Evolutionary conservation across 2,329 filamentous ascomycete species (phyloP).

Genomic region (Exophiala spinifera): DNA sequence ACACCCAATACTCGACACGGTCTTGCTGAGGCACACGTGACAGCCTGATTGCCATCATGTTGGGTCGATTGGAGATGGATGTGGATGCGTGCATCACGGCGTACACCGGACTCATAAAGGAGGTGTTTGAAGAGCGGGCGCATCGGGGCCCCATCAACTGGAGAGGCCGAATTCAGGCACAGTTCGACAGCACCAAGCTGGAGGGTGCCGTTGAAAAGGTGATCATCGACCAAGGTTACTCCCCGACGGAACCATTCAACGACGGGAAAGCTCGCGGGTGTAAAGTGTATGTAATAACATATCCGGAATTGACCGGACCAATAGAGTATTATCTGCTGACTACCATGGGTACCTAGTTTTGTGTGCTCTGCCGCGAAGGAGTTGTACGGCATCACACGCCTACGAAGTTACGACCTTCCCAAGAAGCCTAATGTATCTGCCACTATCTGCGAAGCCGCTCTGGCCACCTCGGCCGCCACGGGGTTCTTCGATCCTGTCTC

Average conservation of each 20-base stretch:
- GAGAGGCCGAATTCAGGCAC: no score
- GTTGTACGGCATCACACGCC: no score
- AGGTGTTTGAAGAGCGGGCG: conserved; percentile 30
- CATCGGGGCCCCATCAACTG: background rate
- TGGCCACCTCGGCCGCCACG: conserved; percentile 43
- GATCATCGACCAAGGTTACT: conserved; percentile 11
- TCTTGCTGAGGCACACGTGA: no score
- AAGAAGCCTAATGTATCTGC: conserved; percentile 21
- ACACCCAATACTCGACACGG: background rate
- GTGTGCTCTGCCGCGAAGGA: no score
- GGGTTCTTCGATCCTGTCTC: conserved; percentile 41
- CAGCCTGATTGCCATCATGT: conserved; percentile 39
- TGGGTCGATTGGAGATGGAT: conserved; percentile 37
- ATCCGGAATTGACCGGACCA: no score
- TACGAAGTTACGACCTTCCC: conserved; percentile 4
- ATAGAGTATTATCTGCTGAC: no score
- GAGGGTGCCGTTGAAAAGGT: conserved; percentile 29
- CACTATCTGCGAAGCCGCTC: conserved; percentile 43
- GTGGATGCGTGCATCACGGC: conserved; percentile 35
- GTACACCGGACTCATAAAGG: conserved; percentile 31
- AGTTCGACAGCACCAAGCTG: conserved; percentile 16
- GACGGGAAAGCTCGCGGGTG: no score
- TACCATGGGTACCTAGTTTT: no score
- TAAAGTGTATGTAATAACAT: no score
- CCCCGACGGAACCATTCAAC: no score